Conservation (phyloP, 1,284 basidiomycete species). For the Butyriboletus appendiculatus region DNA sequence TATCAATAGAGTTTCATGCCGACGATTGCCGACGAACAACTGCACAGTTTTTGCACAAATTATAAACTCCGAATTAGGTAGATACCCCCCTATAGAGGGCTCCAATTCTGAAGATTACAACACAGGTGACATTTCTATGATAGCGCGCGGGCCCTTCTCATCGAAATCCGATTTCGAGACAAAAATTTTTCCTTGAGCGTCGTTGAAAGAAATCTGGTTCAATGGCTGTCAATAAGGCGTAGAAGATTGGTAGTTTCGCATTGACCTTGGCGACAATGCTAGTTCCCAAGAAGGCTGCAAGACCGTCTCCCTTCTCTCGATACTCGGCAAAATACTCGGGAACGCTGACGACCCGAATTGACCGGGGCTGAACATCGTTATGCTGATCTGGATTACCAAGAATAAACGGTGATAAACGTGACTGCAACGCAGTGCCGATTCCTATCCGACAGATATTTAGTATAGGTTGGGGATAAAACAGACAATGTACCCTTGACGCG, state of each 20-base stretch:
- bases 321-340: constrained; percentile 95
- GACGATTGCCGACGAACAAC: constrained; percentile 21
- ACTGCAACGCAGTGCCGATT: constrained; percentile 71
- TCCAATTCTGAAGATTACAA: constrained; percentile 43
- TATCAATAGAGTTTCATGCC: constrained; percentile 14
- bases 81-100: constrained; percentile 3
- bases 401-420: constrained; percentile 69
- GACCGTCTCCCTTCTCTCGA: constrained; percentile 79
- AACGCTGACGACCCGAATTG: constrained; percentile 68
- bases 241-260: constrained; percentile 9
- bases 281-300: constrained; percentile 86
- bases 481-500: constrained; percentile 67
- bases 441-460: constrained; percentile 41
- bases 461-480: background rate
- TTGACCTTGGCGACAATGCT: constrained; percentile 84
- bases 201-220: constrained; percentile 56
- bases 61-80: constrained; percentile 21
- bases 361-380: constrained; percentile 71
- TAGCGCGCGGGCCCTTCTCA: constrained; percentile 65
- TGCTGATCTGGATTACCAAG: constrained; percentile 62
- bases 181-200: constrained; percentile 63
- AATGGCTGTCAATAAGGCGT: constrained; percentile 9
- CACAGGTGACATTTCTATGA: constrained; percentile 76
- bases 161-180: constrained; percentile 78
- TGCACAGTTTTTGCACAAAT: constrained; percentile 26